A percentile compares a stretch with the other conserved stretches of the same genome.
These are phyloP conservation scores for Carallia brachiata DNA, from an alignment of 345 rosid genomes.

Conservation along the genomic window DNA sequence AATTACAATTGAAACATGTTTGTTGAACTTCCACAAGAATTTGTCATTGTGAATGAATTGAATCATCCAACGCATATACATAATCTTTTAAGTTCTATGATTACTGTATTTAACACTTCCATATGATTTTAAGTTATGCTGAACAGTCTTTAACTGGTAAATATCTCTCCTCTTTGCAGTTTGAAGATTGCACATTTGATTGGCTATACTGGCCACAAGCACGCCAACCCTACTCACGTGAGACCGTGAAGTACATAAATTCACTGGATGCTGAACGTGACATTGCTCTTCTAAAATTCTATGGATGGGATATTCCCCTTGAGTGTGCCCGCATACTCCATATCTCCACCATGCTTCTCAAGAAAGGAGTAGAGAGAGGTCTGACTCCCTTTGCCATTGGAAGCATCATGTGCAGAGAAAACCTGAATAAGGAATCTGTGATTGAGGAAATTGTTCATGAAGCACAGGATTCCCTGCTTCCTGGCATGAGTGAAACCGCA, in stretches of 20 bases:
- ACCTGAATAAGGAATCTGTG: constrained; percentile 54
- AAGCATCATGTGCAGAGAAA: constrained; percentile 84
- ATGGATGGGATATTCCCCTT: constrained; percentile 74
- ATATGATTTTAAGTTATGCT: neutral
- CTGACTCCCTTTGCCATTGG: constrained; percentile 80
- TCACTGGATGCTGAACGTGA: constrained; percentile 75
- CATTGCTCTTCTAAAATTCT: constrained; percentile 55
- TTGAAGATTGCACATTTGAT: constrained; percentile 96
- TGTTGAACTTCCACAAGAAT: neutral
- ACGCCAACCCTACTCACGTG: constrained; percentile 54
- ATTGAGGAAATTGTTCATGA: constrained; percentile 74
- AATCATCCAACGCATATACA: no score
- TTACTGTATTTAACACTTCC: no score
- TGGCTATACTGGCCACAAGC: constrained; percentile 99
- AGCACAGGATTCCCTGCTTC: constrained; percentile 57
- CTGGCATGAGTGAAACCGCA: constrained; percentile 56
- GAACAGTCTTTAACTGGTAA: neutral
- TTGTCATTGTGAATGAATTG: neutral
- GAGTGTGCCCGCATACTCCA: constrained; percentile 61
- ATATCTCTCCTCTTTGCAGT: constrained; percentile 43
- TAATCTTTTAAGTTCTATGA: neutral
- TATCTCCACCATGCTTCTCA: constrained; percentile 83
- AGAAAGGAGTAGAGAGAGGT: constrained; percentile 74
- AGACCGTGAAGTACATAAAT: constrained; percentile 54
- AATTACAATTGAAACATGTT: neutral